These are phyloP conservation scores for Suhomyces guaymorum DNA, from an alignment of 1,139 yeast genomes.

Conservation along the genomic window DNA sequence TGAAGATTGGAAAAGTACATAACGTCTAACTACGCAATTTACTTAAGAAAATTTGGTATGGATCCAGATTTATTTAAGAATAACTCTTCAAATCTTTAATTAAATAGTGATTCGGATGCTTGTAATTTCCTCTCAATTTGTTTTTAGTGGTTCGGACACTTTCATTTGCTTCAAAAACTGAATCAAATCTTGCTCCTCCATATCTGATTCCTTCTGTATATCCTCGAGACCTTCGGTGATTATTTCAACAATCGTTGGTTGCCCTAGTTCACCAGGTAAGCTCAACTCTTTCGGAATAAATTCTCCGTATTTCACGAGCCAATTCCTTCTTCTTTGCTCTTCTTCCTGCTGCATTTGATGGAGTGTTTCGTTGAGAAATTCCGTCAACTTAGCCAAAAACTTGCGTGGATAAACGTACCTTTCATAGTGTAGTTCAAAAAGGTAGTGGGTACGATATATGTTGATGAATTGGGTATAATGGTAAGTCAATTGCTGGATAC, in stretches of 20 bases:
- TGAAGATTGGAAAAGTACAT: too few relatives aligned
- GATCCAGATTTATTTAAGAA: too few relatives aligned
- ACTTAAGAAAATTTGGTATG: too few relatives aligned
- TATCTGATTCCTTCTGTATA: constrained; percentile 21
- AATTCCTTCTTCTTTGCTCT: constrained; percentile 33
- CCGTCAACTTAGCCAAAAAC: constrained; percentile 33
- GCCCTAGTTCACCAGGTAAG: constrained; percentile 42
- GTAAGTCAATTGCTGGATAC: constrained; percentile 32
- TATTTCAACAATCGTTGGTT: constrained; percentile 44
- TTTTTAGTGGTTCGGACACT: background rate
- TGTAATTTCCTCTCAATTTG: background rate
- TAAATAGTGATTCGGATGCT: too few relatives aligned
- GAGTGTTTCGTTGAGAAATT: constrained; percentile 38
- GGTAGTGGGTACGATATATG: constrained; percentile 39
- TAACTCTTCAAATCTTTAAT: too few relatives aligned
- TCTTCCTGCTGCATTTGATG: constrained; percentile 38
- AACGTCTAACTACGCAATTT: too few relatives aligned
- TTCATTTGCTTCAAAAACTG: constrained; percentile 19
- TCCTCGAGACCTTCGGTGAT: constrained; percentile 46
- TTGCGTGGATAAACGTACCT: constrained; percentile 42
- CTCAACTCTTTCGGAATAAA: constrained; percentile 45
- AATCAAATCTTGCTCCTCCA: constrained; percentile 27
- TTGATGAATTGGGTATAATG: constrained; percentile 41
- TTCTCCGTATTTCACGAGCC: constrained; percentile 44
- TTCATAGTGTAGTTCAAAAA: constrained; percentile 44